Conservation (phyloP, 495 filamentous ascomycete genomes). For the Lophiostoma macrostomum region DNA sequence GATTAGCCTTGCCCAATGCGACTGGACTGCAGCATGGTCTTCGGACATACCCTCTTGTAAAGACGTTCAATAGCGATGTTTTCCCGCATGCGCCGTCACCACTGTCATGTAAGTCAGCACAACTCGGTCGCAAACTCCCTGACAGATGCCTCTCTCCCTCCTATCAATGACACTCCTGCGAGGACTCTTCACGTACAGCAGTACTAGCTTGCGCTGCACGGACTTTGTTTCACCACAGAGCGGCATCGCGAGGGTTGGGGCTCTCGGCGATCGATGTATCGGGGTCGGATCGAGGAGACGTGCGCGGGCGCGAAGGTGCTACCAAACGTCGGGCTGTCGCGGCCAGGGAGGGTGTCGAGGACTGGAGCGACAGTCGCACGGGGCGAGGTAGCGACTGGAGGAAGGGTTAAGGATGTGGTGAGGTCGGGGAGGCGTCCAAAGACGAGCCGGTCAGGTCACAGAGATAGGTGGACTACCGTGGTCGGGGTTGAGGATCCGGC, state of each 20-base stretch:
- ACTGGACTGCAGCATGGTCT: neutral
- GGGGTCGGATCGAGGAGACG: constrained; percentile 17
- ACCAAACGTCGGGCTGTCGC: constrained; percentile 3
- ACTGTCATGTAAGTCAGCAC: constrained; percentile 46
- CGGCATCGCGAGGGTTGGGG: constrained; percentile 47
- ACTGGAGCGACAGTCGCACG: constrained; percentile 16
- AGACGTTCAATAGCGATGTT: constrained; percentile 95
- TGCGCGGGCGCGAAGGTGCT: constrained; percentile 10
- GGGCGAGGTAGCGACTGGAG: constrained; percentile 11
- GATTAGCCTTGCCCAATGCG: constrained; percentile 1
- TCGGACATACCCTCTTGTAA: constrained; percentile 81
- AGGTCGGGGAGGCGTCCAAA: constrained; percentile 15
- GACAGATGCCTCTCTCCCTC: neutral
- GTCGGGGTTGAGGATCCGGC: neutral
- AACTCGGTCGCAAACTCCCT: constrained; percentile 22
- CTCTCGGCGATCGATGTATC: constrained; percentile 21
- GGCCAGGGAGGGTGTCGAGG: constrained; percentile 4
- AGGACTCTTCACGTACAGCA: constrained; percentile 64
- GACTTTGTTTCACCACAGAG: constrained; percentile 68
- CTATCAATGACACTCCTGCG: neutral
- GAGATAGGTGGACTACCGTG: too few relatives aligned
- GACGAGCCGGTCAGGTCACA: constrained; percentile 3
- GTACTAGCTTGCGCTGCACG: constrained; percentile 94
- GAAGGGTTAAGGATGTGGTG: constrained; percentile 5
- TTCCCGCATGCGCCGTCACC: constrained; percentile 98